Base-by-base conservation (phyloP, 805 yeast species). In the Schwanniomyces polymorphus region DNA sequence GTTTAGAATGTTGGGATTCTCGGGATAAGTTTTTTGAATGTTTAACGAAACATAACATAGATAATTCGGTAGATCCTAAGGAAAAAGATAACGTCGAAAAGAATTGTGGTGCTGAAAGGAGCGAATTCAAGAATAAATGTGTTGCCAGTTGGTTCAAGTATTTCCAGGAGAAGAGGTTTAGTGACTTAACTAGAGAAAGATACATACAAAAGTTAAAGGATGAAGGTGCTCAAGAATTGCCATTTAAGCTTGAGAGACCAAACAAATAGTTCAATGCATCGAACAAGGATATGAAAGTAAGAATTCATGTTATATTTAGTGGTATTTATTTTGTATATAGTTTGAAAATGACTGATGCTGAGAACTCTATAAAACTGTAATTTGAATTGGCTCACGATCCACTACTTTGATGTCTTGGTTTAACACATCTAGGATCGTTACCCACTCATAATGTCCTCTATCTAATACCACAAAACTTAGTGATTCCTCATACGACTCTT, bases 1-100 rank as follows among this genome's bases (percentile, higher is more conserved):
- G 98, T 54, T 78, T 81, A 60, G 72, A 75, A 49, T 92, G 99
- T 71, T 94, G 98, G 98, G 92, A 85, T 43, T 75, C 92, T 7
- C 79, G 99, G 49, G 99, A 92, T 59, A 57, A 58, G 35, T 91
- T 79, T 61, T 89, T 89, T 58, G 76, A 68, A 7, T 92, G 99
- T 64, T 74, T 92, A 42, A 88, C 86, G 54, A 73, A 68, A 41
- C 78, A 86, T 57, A 69, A 79, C 14, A 84, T 92, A 45, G 81
- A 79, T 7, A 87, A 88, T 63, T 87, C 96, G 16, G 68, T 84
- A 45, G 88, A 83, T 50, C 76, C 80, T 8, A 72, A 74, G 44
- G 65, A 70, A 44, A 71, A 73, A 38, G 60, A 62, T 5, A 65
- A 67, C 27, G 81, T 89, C 37, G 75, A 78, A 44, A 57, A 68